Percentiles rank a stretch among this genome's conserved stretches.
phyloP scores from a whole-genome alignment of 2,329 filamentous ascomycete species.

The Diaporthe capsici region DNA sequence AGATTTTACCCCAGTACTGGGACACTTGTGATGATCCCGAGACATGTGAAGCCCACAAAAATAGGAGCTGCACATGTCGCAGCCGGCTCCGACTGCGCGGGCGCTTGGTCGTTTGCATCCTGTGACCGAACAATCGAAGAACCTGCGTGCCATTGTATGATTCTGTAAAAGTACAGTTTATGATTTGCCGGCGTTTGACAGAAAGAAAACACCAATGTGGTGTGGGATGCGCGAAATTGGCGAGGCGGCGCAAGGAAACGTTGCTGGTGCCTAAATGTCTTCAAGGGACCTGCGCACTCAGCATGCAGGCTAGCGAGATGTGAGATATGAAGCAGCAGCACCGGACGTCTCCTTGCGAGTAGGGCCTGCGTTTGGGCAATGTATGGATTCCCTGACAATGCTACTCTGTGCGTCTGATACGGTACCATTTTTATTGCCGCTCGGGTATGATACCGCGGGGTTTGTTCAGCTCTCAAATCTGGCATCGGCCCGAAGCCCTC shows the following conservation, averaged over 20 bases:
- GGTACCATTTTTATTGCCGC: background rate
- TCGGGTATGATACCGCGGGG: background rate
- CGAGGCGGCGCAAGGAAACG: too few relatives aligned
- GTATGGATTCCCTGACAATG: too few relatives aligned
- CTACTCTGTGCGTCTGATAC: background rate
- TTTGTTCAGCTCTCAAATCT: background rate
- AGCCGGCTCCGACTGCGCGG: background rate
- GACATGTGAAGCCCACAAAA: constrained; percentile 1
- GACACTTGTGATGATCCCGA: background rate
- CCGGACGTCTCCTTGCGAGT: too few relatives aligned
- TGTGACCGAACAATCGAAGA: background rate
- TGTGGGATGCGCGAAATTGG: background rate
- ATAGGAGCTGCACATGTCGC: background rate
- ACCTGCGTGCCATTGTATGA: background rate
- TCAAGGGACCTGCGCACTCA: too few relatives aligned
- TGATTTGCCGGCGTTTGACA: background rate
- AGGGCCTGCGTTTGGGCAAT: too few relatives aligned
- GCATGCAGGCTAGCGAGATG: too few relatives aligned
- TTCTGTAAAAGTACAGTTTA: too few relatives aligned
- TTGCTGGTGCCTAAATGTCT: background rate
- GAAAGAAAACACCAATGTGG: background rate
- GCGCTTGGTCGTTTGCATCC: background rate
- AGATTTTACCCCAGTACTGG: background rate
- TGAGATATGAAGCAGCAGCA: too few relatives aligned
- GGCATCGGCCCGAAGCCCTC: background rate